These are phyloP conservation scores for Agapanthus africanus DNA, from an alignment of 106 monocot species.

Conservation along the genomic window DNA sequence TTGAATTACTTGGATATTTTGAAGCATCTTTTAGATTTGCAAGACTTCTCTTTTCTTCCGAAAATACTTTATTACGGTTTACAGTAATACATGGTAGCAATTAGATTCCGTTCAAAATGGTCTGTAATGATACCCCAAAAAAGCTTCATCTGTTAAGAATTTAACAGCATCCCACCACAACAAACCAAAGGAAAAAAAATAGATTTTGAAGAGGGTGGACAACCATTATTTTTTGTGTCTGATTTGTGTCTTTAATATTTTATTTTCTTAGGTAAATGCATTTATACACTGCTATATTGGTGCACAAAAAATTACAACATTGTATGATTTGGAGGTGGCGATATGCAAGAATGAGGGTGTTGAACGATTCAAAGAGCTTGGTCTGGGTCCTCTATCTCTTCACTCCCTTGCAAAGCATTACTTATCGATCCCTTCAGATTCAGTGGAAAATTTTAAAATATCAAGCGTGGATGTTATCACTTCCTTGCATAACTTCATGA, in stretches of 20 bases:
- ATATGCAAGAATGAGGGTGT: slow-evolving; percentile 79
- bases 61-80: no score
- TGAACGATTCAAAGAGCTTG: slow-evolving; percentile 67
- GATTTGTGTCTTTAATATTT: background rate
- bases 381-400: slow-evolving; percentile 61
- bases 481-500: slow-evolving; percentile 29
- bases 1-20: no score
- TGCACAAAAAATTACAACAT: slow-evolving; percentile 45
- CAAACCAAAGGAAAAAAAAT: no score
- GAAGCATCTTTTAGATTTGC: no score
- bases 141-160: background rate
- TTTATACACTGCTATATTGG: slow-evolving; percentile 88
- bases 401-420: slow-evolving; percentile 66
- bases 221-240: background rate
- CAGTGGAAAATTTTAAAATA: slow-evolving; percentile 48
- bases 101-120: background rate
- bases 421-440: slow-evolving; percentile 49
- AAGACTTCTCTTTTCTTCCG: no score
- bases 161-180: background rate
- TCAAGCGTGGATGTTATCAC: slow-evolving; percentile 52
- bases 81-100: no score
- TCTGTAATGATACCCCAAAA: background rate
- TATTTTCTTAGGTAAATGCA: slow-evolving; percentile 43
- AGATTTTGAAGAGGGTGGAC: background rate
- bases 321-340: slow-evolving; percentile 70